Evolutionary conservation across 306 rosid species (phyloP).

Genomic region (Prosopis cineraria): DNA sequence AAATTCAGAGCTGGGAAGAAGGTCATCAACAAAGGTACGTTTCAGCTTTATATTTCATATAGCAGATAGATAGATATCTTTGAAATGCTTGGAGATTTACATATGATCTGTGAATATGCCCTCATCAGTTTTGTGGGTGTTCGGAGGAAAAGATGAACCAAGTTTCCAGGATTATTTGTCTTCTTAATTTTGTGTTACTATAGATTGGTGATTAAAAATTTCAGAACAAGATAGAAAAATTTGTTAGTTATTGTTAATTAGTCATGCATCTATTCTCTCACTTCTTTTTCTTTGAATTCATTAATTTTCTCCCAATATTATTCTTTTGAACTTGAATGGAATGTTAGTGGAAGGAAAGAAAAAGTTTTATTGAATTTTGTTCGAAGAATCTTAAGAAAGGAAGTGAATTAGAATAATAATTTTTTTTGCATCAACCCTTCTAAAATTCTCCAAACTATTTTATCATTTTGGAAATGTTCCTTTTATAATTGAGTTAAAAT

Average conservation of each 20-base stretch:
- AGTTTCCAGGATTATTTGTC: neutral
- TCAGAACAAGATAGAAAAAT: neutral
- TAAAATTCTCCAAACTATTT: neutral
- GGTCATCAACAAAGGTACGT: constrained; percentile 30
- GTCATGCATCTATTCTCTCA: neutral
- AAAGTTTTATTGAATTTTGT: neutral
- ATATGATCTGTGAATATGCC: neutral
- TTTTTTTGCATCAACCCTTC: neutral
- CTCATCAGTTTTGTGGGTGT: neutral
- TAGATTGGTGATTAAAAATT: neutral
- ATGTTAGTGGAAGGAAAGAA: neutral
- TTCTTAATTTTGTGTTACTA: neutral
- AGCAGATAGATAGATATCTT: neutral
- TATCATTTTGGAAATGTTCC: neutral
- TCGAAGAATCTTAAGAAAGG: neutral
- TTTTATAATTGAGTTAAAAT: neutral
- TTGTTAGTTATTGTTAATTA: neutral
- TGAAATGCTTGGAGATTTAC: neutral
- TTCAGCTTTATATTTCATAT: constrained; percentile 2
- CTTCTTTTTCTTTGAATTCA: neutral
- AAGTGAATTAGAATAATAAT: neutral
- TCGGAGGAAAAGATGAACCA: neutral
- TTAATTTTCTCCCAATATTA: neutral
- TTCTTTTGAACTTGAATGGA: neutral
- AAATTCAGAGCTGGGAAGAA: constrained; percentile 34